These are phyloP conservation scores for Hysterangium stoloniferum DNA, from an alignment of 768 basidiomycete species.

Conservation along the genomic window DNA sequence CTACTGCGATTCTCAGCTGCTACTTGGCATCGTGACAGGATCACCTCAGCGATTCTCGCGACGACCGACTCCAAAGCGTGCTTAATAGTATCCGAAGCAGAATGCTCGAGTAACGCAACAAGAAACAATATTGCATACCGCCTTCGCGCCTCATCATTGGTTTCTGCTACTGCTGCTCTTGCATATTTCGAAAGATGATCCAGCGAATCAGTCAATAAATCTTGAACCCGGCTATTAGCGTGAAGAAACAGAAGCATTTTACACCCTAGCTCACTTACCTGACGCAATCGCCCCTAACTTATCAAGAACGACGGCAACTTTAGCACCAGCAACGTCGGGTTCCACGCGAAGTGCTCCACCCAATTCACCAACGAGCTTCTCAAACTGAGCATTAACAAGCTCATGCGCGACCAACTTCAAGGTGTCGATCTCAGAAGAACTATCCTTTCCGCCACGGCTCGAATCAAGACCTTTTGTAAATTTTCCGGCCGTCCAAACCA, in stretches of 20 bases:
- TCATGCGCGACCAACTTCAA: slow-evolving; percentile 9
- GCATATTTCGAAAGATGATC: not conserved
- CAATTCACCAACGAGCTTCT: slow-evolving; percentile 43
- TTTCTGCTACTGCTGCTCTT: not conserved
- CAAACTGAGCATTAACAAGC: slow-evolving; percentile 40
- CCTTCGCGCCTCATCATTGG: not conserved
- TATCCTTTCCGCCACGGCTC: not conserved
- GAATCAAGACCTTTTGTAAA: not conserved
- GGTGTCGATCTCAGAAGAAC: slow-evolving; percentile 3
- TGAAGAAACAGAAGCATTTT: not conserved
- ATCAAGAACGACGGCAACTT: slow-evolving; percentile 36
- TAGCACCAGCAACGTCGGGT: slow-evolving; percentile 32
- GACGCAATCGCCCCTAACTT: slow-evolving; percentile 19
- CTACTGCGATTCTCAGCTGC: not conserved
- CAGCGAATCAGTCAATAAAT: slow-evolving; percentile 41
- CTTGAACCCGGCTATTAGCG: slow-evolving; percentile 18
- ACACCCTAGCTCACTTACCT: slow-evolving; percentile 23
- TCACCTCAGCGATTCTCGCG: not conserved
- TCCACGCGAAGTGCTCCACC: slow-evolving; percentile 39
- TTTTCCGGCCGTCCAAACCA: slow-evolving; percentile 32
- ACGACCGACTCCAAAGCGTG: not conserved
- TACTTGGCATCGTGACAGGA: not conserved
- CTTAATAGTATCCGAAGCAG: not conserved
- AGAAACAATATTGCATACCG: not conserved
- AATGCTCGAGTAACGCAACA: not conserved